Percentiles rank a stretch among this genome's conserved stretches.
phyloP scores from a whole-genome alignment of 768 basidiomycete species.

The Amanita pseudoporphyria region DNA sequence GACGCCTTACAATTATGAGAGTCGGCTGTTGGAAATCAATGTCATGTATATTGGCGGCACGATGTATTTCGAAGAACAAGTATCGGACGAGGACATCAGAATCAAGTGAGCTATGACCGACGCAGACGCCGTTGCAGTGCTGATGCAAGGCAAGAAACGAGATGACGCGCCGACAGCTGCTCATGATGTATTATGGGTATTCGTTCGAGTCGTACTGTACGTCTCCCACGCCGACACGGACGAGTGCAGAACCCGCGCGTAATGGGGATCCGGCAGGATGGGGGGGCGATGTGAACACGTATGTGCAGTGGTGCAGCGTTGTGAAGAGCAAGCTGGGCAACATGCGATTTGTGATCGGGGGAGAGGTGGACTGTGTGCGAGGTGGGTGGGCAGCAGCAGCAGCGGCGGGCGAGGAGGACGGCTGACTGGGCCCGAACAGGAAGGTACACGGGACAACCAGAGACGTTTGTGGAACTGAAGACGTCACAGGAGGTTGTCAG shows the following conservation, averaged over 20 bases:
- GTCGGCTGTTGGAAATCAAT: conserved; percentile 75
- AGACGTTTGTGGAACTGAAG: conserved; percentile 79
- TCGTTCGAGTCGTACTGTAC: conserved; percentile 89
- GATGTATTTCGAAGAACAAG: conserved; percentile 68
- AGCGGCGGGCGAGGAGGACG: conserved; percentile 7
- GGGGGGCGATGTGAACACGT: conserved; percentile 80
- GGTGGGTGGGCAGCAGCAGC: conserved; percentile 30
- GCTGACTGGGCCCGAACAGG: conserved; percentile 26
- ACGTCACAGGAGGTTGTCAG: conserved; percentile 69
- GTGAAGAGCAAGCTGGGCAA: conserved; percentile 78
- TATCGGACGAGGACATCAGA: conserved; percentile 43
- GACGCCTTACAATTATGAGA: conserved; percentile 41
- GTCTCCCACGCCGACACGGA: conserved; percentile 26
- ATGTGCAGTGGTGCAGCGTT: conserved; percentile 85
- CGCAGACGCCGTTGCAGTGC: neutral
- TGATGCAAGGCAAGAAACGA: conserved; percentile 38
- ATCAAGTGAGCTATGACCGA: conserved; percentile 54
- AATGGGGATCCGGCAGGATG: conserved; percentile 40
- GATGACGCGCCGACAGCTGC: conserved; percentile 51
- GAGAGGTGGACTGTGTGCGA: conserved; percentile 86
- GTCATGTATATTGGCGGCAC: conserved; percentile 68
- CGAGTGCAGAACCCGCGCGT: conserved; percentile 12
- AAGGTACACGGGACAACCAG: conserved; percentile 47
- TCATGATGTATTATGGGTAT: conserved; percentile 76
- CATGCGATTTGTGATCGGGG: conserved; percentile 67